These are phyloP conservation scores for Gryganskiella cystojenkinii DNA, from an alignment of 192 early-diverging fungal species.

Conservation along the genomic window DNA sequence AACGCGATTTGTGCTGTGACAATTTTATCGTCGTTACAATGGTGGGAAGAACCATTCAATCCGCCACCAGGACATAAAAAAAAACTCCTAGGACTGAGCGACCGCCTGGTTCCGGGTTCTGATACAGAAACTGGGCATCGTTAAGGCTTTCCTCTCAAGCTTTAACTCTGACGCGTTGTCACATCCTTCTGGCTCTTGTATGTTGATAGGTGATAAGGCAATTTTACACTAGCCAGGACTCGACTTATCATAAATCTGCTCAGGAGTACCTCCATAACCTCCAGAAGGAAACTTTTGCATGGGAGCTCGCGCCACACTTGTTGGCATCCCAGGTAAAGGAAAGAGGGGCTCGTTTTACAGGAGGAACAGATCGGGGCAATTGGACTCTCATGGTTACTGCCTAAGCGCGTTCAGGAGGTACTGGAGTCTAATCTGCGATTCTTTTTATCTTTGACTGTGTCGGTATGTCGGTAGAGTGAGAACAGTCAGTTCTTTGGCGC, in stretches of 20 bases:
- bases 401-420: no score
- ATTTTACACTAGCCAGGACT: slow-evolving; percentile 56
- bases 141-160: no score
- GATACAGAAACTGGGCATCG: no score
- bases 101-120: no score
- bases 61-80: no score
- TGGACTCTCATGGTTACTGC: not conserved
- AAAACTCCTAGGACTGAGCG: no score
- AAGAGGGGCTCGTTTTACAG: slow-evolving; percentile 20
- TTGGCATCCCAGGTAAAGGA: slow-evolving; percentile 55
- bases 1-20: not conserved
- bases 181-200: not conserved
- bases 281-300: slow-evolving; percentile 62
- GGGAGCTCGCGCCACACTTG: slow-evolving; percentile 66
- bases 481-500: slow-evolving; percentile 70
- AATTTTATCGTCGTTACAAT: not conserved
- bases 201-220: slow-evolving; percentile 56
- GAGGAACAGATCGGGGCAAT: not conserved
- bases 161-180: no score
- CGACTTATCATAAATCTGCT: slow-evolving; percentile 49
- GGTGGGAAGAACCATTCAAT: not conserved
- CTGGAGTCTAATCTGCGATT: not conserved
- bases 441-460: not conserved
- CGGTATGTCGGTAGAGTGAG: slow-evolving; percentile 23
- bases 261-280: slow-evolving; percentile 66